Evolutionary conservation across 1,139 yeast species (phyloP).

Genomic region (Komagataea norvegica): DNA sequence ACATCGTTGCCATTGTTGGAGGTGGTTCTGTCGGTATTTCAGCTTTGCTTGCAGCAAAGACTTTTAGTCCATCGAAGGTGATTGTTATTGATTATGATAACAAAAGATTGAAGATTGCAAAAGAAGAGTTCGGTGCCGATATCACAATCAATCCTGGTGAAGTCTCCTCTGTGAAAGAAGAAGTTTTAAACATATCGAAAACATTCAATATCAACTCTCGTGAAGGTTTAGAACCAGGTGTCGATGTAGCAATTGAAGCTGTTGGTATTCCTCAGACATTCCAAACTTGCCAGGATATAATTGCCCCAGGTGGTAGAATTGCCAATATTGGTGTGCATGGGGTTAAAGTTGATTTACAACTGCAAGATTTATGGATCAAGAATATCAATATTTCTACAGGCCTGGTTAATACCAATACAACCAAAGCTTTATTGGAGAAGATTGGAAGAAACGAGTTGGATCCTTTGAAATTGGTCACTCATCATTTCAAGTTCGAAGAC

Average conservation of each 20-base stretch:
- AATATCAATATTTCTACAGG: conserved; percentile 42
- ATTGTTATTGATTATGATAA: conserved; percentile 43
- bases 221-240: conserved; percentile 33
- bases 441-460: conserved; percentile 32
- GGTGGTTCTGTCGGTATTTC: conserved; percentile 46
- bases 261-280: conserved; percentile 45
- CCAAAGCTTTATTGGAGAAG: conserved; percentile 32
- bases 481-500: conserved; percentile 53
- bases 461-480: conserved; percentile 52
- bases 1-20: conserved; percentile 44
- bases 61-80: conserved; percentile 34
- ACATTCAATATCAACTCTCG: conserved; percentile 22
- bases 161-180: conserved; percentile 28
- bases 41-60: conserved; percentile 36
- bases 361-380: conserved; percentile 43
- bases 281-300: conserved; percentile 40
- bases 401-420: conserved; percentile 40
- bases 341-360: conserved; percentile 35
- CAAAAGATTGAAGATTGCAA: conserved; percentile 37
- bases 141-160: conserved; percentile 35
- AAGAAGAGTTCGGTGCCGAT: conserved; percentile 39
- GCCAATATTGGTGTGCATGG: conserved; percentile 48
- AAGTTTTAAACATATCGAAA: conserved; percentile 27
- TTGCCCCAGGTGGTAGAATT: conserved; percentile 43
- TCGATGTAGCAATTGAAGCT: conserved; percentile 47